Evolutionary conservation across 164 flowering plant species (phyloP).

Genomic region (Piper longum): DNA sequence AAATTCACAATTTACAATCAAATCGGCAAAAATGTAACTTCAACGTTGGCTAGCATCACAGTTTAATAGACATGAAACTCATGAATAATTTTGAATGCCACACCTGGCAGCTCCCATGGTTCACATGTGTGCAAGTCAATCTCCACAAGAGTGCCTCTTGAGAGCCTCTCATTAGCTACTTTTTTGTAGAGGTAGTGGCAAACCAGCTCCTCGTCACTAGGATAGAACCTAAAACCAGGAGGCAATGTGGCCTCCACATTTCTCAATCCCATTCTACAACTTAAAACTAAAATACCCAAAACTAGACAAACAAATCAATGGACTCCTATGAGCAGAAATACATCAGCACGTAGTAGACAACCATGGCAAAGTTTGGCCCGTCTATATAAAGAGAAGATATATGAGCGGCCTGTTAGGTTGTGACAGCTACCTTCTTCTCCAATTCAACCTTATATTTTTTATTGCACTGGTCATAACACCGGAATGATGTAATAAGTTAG

Average conservation of each 20-base stretch:
- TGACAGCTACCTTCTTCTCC: constrained; percentile 5
- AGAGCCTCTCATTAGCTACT: constrained; percentile 37
- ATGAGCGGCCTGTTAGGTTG: constrained; percentile 8
- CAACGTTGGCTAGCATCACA: neutral
- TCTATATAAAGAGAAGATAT: constrained; percentile 3
- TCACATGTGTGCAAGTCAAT: constrained; percentile 79
- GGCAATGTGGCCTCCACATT: constrained; percentile 69
- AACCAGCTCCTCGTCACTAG: constrained; percentile 76
- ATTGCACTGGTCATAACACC: neutral
- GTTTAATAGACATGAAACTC: neutral
- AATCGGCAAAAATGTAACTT: neutral
- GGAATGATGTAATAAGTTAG: neutral
- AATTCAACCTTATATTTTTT: neutral
- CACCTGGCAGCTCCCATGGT: constrained; percentile 94
- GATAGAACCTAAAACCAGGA: constrained; percentile 75
- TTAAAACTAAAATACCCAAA: too few species aligned
- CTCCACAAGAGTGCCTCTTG: constrained; percentile 57
- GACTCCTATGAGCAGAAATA: neutral
- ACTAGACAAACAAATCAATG: neutral
- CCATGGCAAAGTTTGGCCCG: neutral
- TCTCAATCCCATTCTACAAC: constrained; percentile 41
- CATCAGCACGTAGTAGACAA: neutral
- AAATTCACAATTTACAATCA: neutral
- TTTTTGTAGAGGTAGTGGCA: constrained; percentile 70
- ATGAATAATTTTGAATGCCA: neutral